Evolutionary conservation across 2,329 filamentous ascomycete genomes (phyloP), one percentile per base, ranked within the genome.

Genomic region (Xylariaceae sp.): DNA sequence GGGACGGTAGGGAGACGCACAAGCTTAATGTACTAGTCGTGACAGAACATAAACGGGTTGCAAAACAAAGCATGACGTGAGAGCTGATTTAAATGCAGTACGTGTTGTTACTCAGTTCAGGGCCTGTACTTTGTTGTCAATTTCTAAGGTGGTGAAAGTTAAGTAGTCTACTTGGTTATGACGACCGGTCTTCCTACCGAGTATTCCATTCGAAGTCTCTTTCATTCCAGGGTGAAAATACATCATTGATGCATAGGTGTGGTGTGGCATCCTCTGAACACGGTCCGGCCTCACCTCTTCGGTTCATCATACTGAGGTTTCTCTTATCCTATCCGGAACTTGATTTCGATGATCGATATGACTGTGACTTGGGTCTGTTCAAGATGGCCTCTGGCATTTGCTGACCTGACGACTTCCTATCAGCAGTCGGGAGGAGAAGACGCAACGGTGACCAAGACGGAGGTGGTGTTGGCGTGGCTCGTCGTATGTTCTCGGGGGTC

Each of bases 341-440:
- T 3, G 39, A 48, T 7, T 42, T 44, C 1, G 50, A 55, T 3
- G 42, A 31, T 22, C 19, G 22, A 30, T n/a, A 8, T 12, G 29
- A 34, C 8, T 37, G 13, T 11, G 40, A 15, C 12, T 38, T 41
- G 2, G 41, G 44, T 28, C 38, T 43, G 12, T 49, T 32, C 4
- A 62, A 47, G 16, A 60, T 54, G 3, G 47, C 47, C 17, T 52
- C 52, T 19, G 59, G 41, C 17, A 60, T 29, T 12, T 47, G 50
- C 34, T 49, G 48, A 16, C 52, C 53, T 9, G 53, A 52, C 3
- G 30, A 24, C 29, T 47, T 52, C 12, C 38, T 46, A 1, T 36
- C 43, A 2, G 34, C 34, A 9, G 33, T 18, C 15, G 15, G 11
- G 16, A 19, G 13, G 4, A 35, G 42, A 2, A 40, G 37, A 2